Percentiles rank a stretch among this genome's conserved stretches.
Conservation (phyloP, 1,284 basidiomycete genomes). For the Prillingera fragicola region DNA sequence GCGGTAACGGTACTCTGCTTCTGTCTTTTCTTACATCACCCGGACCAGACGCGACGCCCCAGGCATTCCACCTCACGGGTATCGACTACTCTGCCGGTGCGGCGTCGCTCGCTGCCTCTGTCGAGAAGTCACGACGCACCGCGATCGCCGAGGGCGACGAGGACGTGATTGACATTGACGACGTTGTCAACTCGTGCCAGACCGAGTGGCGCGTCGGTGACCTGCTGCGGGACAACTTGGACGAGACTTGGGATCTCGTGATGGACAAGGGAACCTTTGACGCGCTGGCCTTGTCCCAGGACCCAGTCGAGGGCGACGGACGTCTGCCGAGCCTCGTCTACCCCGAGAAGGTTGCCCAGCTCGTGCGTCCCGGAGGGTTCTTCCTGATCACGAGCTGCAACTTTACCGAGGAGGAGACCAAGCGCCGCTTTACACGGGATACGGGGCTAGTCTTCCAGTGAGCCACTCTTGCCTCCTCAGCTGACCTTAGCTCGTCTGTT, state of each 20-base stretch:
- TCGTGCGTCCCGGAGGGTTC: constrained; percentile 42
- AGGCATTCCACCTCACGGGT: constrained; percentile 40
- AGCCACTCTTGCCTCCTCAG: too few species aligned
- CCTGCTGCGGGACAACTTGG: constrained; percentile 34
- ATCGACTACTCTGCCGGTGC: constrained; percentile 45
- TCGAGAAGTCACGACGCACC: constrained; percentile 28
- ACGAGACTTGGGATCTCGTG: constrained; percentile 46
- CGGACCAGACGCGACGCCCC: constrained; percentile 12
- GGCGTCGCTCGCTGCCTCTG: constrained; percentile 27
- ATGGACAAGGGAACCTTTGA: constrained; percentile 49
- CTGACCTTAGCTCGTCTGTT: constrained; percentile 38
- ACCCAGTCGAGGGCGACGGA: constrained; percentile 30
- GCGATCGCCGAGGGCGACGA: constrained; percentile 16
- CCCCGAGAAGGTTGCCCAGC: constrained; percentile 37
- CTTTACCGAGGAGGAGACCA: constrained; percentile 48
- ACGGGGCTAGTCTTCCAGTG: constrained; percentile 39
- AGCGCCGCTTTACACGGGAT: constrained; percentile 33
- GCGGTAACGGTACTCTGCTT: constrained; percentile 47
- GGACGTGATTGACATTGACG: constrained; percentile 31
- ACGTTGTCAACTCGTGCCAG: constrained; percentile 31
- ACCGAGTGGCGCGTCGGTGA: constrained; percentile 41
- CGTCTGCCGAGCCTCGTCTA: constrained; percentile 42
- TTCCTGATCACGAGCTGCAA: constrained; percentile 50
- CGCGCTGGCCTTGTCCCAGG: constrained; percentile 40
- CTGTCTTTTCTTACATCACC: constrained; percentile 45